Conservation (phyloP, 495 filamentous ascomycete genomes). For the Daldinia childiae region DNA sequence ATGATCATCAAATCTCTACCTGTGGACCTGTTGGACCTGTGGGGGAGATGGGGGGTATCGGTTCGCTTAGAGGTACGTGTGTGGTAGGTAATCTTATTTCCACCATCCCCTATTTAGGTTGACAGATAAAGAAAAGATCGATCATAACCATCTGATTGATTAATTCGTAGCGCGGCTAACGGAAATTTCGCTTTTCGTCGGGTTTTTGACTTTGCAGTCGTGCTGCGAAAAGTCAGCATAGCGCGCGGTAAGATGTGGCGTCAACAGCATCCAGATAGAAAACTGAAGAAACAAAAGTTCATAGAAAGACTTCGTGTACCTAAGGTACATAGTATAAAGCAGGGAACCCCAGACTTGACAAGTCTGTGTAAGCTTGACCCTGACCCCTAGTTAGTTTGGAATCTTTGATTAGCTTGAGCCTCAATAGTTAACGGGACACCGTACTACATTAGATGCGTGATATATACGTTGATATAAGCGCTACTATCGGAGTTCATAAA, state of each 20-base stretch:
- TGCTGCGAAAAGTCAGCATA: constrained; percentile 13
- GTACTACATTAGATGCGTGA: constrained; percentile 1
- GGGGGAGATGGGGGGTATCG: constrained; percentile 18
- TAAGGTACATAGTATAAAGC: not conserved
- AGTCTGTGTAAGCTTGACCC: constrained; percentile 15
- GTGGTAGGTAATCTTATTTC: constrained; percentile 30
- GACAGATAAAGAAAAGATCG: constrained; percentile 30
- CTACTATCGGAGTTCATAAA: too few relatives aligned
- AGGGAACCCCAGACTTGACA: constrained; percentile 6
- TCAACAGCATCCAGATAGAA: not conserved
- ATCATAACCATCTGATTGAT: constrained; percentile 29
- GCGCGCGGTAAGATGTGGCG: constrained; percentile 31
- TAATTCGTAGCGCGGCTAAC: constrained; percentile 27
- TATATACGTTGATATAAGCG: not conserved
- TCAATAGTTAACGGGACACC: constrained; percentile 14
- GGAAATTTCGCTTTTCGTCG: constrained; percentile 18
- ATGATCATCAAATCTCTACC: constrained; percentile 27
- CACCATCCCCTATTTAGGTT: constrained; percentile 31
- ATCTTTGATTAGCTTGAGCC: constrained; percentile 31
- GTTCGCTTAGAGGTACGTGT: constrained; percentile 35
- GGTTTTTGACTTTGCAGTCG: not conserved
- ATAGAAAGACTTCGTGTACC: not conserved
- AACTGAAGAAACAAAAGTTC: not conserved
- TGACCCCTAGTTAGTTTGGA: constrained; percentile 5
- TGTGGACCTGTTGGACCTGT: not conserved